Evolutionary conservation across 2,329 filamentous ascomycete genomes (phyloP), one percentile per base, ranked within the genome.

Genomic region (Xylaria multiplex): DNA sequence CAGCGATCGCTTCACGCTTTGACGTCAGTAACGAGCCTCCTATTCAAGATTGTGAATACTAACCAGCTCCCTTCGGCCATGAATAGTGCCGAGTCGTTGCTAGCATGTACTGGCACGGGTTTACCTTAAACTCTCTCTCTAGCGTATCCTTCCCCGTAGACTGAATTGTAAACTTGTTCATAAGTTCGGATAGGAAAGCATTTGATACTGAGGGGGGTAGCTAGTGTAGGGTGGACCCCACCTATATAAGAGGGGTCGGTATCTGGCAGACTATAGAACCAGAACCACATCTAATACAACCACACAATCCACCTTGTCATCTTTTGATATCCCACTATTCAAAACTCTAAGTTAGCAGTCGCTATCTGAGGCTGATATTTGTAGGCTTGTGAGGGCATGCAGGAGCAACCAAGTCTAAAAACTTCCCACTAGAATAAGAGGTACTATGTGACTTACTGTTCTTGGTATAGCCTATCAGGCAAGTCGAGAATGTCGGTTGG

Each of bases 11-110:
- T 83, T 37, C 6, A 3, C 1, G 4, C 2, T 32, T 43, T 11
- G 42, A 2, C 9, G 16, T 59, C 5, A 46, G 32, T 42, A 27
- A 2, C 2, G 3, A 5, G 11, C 22, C 11, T 30, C 48, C 6
- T 42, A 3, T 24, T 11, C 3, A 3, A 30, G 13, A 2, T 16
- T 9, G 24, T 2, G 9, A 8, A 11, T 16, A 32, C 78, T 67
- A 62, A 83, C 82, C 82, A n/a, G 73, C 79, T 54, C 77, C 78
- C 61, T 84, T 84, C 0, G 81, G 82, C 82, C 82, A 84, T 0
- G 81, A 83, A 67, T 84, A 84, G 67, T 84, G 82, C 0, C 78
- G 73, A 1, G 81, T 83, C 9, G 73, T 79, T n/a, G 76, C 71
- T 4, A 83, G 64, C 61, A 82, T 75, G 50, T 79, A 81, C 58